Base-by-base conservation (phyloP, 495 filamentous ascomycete species). In the Xylaria bambusicola region DNA sequence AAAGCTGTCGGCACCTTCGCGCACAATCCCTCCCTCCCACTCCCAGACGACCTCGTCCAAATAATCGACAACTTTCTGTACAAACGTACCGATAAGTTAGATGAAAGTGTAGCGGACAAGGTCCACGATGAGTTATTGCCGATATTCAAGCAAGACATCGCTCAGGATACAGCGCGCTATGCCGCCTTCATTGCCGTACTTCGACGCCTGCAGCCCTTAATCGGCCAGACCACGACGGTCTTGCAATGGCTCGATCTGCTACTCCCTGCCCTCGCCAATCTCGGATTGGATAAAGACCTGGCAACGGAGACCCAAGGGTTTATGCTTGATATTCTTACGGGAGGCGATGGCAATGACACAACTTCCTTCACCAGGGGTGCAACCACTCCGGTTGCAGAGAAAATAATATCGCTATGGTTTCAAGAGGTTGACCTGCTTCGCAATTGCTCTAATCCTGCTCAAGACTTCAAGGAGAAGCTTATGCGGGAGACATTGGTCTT, bases 231-330 rank as follows among this genome's bases (percentile, higher is more conserved):
- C 2, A 77, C 71, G 17, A 77, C 79, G 54, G 66, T 85, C 33
- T 64, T 82, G 46, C 78, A 85, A 64, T 91, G 88, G 88, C 88
- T 87, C 82, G 81, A 85, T 12, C 76, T 80, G 64, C 74, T 88
- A 36, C 73, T 88, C 50, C 84, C 84, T 2, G 80, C 83, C 1
- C 68, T 91, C 46, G 79, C 82, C 52, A 70, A 76, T 51, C 66
- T 86, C 27, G 80, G 78, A 13, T 79, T 79, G 49, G 82, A 86
- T 65, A 84, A 82, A 63, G 79, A 77, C 20, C 72, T 86, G 44
- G 80, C 84, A 42, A 71, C 76, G 26, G 85, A 88, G 68, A 80
- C 81, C 8, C 72, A 81, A 55, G 79, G 77, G 21, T 77, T 82
- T 56, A 73, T 90, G 15, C 75, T 87, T 26, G 73, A 80, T 35